Evolutionary conservation across 2,329 filamentous ascomycete genomes (phyloP).

Genomic region (Pseudodiploospora longispora): DNA sequence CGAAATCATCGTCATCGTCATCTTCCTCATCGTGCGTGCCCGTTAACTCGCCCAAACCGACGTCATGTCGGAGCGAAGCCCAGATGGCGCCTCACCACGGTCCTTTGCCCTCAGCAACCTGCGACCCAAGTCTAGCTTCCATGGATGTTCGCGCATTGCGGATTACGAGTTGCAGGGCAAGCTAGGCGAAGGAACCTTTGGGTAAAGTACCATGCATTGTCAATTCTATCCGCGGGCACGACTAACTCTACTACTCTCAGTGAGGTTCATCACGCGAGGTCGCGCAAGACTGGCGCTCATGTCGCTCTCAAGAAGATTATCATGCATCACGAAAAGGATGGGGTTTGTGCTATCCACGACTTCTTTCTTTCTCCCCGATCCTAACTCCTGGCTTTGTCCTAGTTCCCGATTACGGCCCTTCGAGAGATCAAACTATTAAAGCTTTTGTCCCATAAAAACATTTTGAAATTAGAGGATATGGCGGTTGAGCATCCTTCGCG

Average conservation of each 20-base stretch:
- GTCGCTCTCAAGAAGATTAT: conserved; percentile 97
- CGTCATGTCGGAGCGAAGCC: conserved; percentile 17
- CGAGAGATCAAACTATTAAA: conserved; percentile 97
- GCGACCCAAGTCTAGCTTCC: conserved; percentile 55
- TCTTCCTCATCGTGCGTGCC: not conserved
- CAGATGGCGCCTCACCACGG: conserved; percentile 41
- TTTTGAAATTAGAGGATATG: conserved; percentile 89
- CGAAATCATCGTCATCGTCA: not conserved
- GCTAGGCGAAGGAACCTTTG: conserved; percentile 92
- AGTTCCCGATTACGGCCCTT: conserved; percentile 96
- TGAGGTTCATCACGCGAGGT: conserved; percentile 85
- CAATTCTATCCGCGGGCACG: not conserved
- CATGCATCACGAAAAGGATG: conserved; percentile 99
- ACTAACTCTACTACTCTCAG: conserved; percentile 29
- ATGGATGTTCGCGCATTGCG: conserved; percentile 74
- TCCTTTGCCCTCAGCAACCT: conserved; percentile 49
- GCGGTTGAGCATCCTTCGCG: conserved; percentile 70
- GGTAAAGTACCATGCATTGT: conserved; percentile 41
- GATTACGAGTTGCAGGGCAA: conserved; percentile 76
- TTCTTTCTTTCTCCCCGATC: not conserved
- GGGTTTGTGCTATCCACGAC: conserved; percentile 42
- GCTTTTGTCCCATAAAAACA: conserved; percentile 83
- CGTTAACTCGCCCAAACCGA: not conserved
- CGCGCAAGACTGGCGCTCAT: conserved; percentile 62
- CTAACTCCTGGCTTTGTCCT: conserved; percentile 10